Conservation (phyloP, 2,329 filamentous ascomycete genomes). For the Tolypocladium tundrense region DNA sequence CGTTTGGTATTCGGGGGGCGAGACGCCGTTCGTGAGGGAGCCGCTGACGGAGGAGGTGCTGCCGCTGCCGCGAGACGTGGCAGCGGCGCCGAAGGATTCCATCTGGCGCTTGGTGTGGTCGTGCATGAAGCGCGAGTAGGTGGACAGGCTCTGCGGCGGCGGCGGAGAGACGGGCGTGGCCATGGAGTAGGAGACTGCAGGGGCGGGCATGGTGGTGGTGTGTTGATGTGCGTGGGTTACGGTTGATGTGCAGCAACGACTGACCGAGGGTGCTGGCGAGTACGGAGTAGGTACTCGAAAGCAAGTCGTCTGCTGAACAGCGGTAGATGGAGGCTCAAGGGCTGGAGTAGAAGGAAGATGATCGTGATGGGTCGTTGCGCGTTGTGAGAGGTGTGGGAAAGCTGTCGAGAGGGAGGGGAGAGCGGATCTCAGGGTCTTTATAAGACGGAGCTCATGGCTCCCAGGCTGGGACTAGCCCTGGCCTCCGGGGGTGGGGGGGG, state of each 20-base stretch:
- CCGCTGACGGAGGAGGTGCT: slow-evolving; percentile 10
- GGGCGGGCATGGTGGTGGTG: slow-evolving; percentile 23
- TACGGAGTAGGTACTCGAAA: not conserved
- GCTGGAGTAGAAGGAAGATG: not conserved
- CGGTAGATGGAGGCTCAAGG: not conserved
- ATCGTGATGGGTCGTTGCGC: not conserved
- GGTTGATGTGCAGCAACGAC: not conserved
- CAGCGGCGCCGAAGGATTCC: slow-evolving; percentile 35
- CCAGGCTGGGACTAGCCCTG: not conserved
- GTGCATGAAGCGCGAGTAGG: slow-evolving; percentile 52
- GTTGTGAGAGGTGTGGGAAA: not conserved
- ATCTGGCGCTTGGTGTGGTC: slow-evolving; percentile 57
- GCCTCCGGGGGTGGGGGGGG: not conserved
- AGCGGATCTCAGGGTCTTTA: slow-evolving; percentile 12
- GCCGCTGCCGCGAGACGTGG: slow-evolving; percentile 8
- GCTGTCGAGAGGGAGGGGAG: not conserved
- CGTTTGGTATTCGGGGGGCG: slow-evolving; percentile 7
- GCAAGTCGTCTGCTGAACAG: not conserved
- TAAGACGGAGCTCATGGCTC: slow-evolving; percentile 3
- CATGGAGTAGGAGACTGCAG: slow-evolving; percentile 27
- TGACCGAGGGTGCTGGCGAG: not conserved
- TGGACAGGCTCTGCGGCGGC: slow-evolving; percentile 37
- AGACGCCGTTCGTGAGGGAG: slow-evolving; percentile 17
- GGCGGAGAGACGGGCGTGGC: slow-evolving; percentile 26
- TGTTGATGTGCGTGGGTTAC: not conserved